Conservation (phyloP, 1,284 basidiomycete species). For the Pterula multifida region DNA sequence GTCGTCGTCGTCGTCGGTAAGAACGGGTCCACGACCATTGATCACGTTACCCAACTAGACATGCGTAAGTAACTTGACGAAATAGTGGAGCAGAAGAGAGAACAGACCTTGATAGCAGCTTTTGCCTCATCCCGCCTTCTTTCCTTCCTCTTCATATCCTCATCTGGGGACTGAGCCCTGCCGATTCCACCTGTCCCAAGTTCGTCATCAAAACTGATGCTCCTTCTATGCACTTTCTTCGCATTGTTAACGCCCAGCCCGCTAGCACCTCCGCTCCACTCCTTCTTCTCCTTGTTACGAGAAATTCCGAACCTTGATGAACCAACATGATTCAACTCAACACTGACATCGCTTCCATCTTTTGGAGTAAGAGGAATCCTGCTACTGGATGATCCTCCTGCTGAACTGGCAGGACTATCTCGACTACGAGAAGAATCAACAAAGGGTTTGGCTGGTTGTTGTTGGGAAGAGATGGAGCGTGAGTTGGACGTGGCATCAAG, state of each 20-base stretch:
- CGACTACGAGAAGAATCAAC: conserved; percentile 25
- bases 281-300: conserved; percentile 10
- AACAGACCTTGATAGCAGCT: conserved; percentile 65
- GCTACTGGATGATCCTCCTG: conserved; percentile 66
- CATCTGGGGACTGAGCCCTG: conserved; percentile 15
- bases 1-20: conserved; percentile 42
- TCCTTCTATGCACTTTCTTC: conserved; percentile 35
- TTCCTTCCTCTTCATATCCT: conserved; percentile 36
- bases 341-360: conserved; percentile 59
- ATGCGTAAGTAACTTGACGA: conserved; percentile 2
- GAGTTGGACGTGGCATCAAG: conserved; percentile 3
- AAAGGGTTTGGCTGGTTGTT: conserved; percentile 35
- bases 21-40: conserved; percentile 55
- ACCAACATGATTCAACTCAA: conserved; percentile 14
- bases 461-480: conserved; percentile 7
- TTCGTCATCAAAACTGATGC: conserved; percentile 42
- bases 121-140: conserved; percentile 63
- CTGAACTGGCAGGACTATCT: conserved; percentile 66
- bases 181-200: neutral
- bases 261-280: conserved; percentile 19
- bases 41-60: conserved; percentile 66
- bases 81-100: conserved; percentile 9
- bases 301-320: conserved; percentile 1
- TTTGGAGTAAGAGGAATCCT: conserved; percentile 57
- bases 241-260: conserved; percentile 21